A percentile compares a stretch with the other conserved stretches of the same genome.
phyloP scores from a whole-genome alignment of 2,329 filamentous ascomycete genomes.

The Chaetomium globosum region DNA sequence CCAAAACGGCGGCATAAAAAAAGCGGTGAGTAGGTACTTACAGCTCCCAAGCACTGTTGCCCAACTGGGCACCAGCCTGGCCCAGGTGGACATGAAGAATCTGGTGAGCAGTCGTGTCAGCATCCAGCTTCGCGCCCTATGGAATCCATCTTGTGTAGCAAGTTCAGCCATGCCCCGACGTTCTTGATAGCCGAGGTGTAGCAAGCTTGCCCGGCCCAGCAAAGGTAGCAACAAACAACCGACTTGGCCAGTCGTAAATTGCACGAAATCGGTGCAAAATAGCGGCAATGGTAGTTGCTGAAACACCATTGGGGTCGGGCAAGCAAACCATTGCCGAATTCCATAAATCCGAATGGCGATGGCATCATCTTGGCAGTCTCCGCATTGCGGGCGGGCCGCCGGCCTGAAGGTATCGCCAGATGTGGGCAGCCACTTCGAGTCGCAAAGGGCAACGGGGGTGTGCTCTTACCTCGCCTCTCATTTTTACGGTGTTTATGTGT shows the following conservation, averaged over 20 bases:
- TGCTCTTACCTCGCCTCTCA: slow-evolving; percentile 40
- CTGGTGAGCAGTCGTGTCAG: slow-evolving; percentile 42
- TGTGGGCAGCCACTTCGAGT: neutral
- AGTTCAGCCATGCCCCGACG: neutral
- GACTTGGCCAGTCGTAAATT: neutral
- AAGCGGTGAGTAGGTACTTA: slow-evolving; percentile 48
- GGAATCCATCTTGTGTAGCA: neutral
- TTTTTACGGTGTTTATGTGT: slow-evolving; percentile 33
- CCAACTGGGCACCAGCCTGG: slow-evolving; percentile 73
- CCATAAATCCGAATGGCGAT: neutral
- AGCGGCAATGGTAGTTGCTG: neutral
- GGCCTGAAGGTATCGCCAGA: slow-evolving; percentile 28
- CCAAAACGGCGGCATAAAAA: slow-evolving; percentile 34
- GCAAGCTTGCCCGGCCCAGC: neutral
- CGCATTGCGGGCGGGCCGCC: slow-evolving; percentile 23
- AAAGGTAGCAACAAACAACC: neutral
- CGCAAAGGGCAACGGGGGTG: slow-evolving; percentile 13
- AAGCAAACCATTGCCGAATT: neutral
- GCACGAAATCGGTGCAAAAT: neutral
- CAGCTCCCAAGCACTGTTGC: slow-evolving; percentile 77
- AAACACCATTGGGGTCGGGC: neutral
- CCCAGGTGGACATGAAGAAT: slow-evolving; percentile 66
- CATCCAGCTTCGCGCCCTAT: slow-evolving; percentile 8
- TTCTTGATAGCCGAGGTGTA: neutral
- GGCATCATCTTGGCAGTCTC: slow-evolving; percentile 5